Percentiles rank a stretch among this genome's conserved stretches.
Conservation (phyloP, 2,329 filamentous ascomycete species). For the Penicillium crustosum region DNA sequence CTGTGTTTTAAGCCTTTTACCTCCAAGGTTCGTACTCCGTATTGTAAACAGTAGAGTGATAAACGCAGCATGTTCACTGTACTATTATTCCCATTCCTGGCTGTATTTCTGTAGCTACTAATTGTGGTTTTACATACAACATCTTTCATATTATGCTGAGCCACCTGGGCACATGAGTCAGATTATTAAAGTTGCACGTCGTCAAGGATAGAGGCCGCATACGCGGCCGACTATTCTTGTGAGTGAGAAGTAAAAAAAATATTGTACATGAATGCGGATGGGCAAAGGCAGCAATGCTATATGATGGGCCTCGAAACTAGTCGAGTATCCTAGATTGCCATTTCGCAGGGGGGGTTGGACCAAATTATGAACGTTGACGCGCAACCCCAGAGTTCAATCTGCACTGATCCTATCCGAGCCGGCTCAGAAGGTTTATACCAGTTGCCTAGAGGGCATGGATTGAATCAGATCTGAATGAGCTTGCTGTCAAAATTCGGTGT, state of each 20-base stretch:
- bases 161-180: not conserved
- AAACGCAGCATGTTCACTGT: not conserved
- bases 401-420: not conserved
- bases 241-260: not conserved
- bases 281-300: not conserved
- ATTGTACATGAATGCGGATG: not conserved
- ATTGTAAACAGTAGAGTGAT: not conserved
- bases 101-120: not conserved
- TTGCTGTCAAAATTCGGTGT: not conserved
- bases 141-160: not conserved
- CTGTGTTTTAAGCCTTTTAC: not conserved
- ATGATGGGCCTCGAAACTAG: slow-evolving; percentile 3
- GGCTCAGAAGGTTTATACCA: not conserved
- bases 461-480: not conserved
- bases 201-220: not conserved
- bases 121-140: not conserved
- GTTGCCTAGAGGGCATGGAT: not conserved
- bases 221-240: not conserved
- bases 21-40: not conserved
- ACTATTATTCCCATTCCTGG: not conserved
- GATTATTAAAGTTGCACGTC: not conserved
- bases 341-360: not conserved
- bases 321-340: not conserved
- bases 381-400: not conserved
- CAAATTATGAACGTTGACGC: not conserved